These are phyloP conservation scores for Lantana camara DNA, from an alignment of 257 asterid genomes.

Conservation along the genomic window DNA sequence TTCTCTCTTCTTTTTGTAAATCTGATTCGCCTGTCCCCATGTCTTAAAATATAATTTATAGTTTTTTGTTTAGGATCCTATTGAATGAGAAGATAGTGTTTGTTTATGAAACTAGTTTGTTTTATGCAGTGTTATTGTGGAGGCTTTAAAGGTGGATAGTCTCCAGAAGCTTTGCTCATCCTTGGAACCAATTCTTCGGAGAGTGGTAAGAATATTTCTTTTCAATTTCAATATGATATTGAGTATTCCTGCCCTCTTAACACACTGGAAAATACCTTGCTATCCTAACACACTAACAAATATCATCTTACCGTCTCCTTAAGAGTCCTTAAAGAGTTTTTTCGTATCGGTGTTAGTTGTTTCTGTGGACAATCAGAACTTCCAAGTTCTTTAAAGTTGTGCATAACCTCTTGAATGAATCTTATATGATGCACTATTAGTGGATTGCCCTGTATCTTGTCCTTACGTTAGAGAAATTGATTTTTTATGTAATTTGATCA, in stretches of 20 bases:
- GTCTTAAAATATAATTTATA: background rate
- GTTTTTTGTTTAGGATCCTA: background rate
- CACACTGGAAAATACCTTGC: too few species aligned
- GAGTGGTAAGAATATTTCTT: constrained; percentile 79
- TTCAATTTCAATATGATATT: too few species aligned
- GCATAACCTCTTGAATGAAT: too few species aligned
- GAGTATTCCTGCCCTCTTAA: too few species aligned
- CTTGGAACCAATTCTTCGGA: constrained; percentile 82
- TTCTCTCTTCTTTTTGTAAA: background rate
- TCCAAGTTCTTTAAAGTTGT: too few species aligned
- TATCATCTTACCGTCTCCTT: too few species aligned
- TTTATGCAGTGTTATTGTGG: constrained; percentile 77
- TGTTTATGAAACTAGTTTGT: constrained; percentile 8
- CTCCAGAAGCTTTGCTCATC: constrained; percentile 90
- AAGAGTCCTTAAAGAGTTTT: too few species aligned
- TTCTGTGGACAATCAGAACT: too few species aligned
- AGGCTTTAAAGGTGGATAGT: constrained; percentile 85
- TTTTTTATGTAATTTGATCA: constrained; percentile 17
- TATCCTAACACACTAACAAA: too few species aligned
- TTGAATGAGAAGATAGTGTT: background rate
- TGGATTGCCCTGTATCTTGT: background rate
- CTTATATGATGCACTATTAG: background rate
- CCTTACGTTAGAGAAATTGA: background rate
- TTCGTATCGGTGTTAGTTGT: too few species aligned
- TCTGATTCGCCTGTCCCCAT: background rate